Evolutionary conservation across 139 green algal genomes (phyloP), one percentile per base, ranked within the genome.

Genomic region (Chlamydomonas sp.): DNA sequence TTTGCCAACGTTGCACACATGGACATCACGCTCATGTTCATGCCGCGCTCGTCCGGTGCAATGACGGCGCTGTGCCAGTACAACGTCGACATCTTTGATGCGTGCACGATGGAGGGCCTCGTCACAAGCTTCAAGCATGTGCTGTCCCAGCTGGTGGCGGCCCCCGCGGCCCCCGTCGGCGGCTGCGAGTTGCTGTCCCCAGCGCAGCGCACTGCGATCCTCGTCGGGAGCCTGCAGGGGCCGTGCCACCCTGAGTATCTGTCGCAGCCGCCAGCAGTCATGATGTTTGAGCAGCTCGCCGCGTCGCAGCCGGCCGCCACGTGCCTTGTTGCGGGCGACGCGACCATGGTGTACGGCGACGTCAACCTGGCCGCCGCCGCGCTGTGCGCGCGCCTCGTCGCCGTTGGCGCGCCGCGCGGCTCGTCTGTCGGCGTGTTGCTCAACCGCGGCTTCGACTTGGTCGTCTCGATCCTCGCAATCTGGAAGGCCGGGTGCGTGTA

Each of bases 401-500:
- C 2, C 20, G 5, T 50, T 24, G 61, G 4, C 54, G 54, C 29
- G 16, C 6, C 6, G 20, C 16, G 6, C 22, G 35, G 50, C 35
- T 5, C 50, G 5, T 35, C 61, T 50, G 61, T 68, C 16, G 61
- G 61, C 35, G 3, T 68, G 5, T 33, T 68, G 61, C 35, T 68
- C 3, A 35, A 68, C 2, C 61, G 58, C 20, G 26, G 22, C 3
- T 30, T 65, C 29, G 61, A 68, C 61, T 24, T 50, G 35, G 35
- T 39, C 3, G 3, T 68, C 3, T 22, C 5, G 16, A 36, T 57
- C 33, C 31, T 68, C 5, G 61, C 31, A 8, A 35, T 26, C 3
- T 34, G 22, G 34, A 68, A 68, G 61, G 69, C 82, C 1, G 84
- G 84, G 30, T 75, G 65, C 24, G 63, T 39, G 26, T 87, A 87